A percentile compares a stretch with the other conserved stretches of the same genome.
Conservation (phyloP, 306 rosid species). For the Quercus alba region DNA sequence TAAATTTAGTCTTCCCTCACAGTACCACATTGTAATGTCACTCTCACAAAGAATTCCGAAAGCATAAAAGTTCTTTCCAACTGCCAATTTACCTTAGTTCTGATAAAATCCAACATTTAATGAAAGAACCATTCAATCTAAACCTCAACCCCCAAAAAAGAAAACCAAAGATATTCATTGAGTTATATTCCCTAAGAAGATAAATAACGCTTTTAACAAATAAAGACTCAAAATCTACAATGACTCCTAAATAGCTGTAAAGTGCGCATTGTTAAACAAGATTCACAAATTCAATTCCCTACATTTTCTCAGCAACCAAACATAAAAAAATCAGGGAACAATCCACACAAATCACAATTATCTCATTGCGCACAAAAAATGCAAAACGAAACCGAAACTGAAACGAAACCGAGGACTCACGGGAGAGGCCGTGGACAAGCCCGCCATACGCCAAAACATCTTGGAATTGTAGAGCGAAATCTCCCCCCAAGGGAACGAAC, state of each 20-base stretch:
- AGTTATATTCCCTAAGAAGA: too few relatives aligned
- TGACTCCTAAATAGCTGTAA: neutral
- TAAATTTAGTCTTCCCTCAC: neutral
- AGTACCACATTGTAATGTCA: neutral
- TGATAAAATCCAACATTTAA: neutral
- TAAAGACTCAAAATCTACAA: neutral
- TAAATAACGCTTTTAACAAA: too few relatives aligned
- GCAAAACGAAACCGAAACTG: slow-evolving; percentile 2
- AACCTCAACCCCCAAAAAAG: neutral
- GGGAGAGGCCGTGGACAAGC: slow-evolving; percentile 94
- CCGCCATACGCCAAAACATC: slow-evolving; percentile 99
- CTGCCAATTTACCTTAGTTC: neutral
- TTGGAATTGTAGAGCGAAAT: slow-evolving; percentile 35
- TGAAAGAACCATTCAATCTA: neutral
- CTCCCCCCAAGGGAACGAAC: slow-evolving; percentile 12
- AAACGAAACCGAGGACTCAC: slow-evolving; percentile 47
- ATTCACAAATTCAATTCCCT: slow-evolving; percentile 15
- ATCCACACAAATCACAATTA: neutral
- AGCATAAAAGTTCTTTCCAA: neutral
- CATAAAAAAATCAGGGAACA: too few relatives aligned
- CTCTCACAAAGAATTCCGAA: neutral
- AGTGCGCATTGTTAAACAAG: neutral
- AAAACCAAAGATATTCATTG: too few relatives aligned
- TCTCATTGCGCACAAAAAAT: neutral
- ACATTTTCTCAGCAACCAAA: slow-evolving; percentile 26